Evolutionary conservation across 2,329 filamentous ascomycete genomes (phyloP).

Genomic region (Coniella lustricola): DNA sequence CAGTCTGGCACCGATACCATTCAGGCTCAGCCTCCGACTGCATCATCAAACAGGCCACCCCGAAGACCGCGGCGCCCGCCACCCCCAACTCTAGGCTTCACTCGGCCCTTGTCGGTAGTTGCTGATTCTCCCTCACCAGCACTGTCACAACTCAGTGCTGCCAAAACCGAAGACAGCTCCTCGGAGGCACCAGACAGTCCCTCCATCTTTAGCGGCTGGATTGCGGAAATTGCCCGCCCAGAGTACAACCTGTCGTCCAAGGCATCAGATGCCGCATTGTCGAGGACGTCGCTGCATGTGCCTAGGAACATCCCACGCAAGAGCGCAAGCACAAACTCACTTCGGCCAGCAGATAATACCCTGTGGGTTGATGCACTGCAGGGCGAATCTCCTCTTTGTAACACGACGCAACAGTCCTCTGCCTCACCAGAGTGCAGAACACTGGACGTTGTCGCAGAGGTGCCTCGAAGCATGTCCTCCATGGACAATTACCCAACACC

Average conservation of each 20-base stretch:
- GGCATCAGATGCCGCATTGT: constrained; percentile 4
- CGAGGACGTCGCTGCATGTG: constrained; percentile 7
- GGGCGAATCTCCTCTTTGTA: not conserved
- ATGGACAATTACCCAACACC: constrained; percentile 25
- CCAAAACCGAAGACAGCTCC: constrained; percentile 5
- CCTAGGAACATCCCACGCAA: constrained; percentile 22
- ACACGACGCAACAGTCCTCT: not conserved
- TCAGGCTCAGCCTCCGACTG: not conserved
- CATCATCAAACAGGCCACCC: constrained; percentile 16
- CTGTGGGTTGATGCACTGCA: constrained; percentile 4
- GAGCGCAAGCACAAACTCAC: constrained; percentile 26
- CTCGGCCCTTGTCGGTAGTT: constrained; percentile 48
- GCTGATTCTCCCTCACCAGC: constrained; percentile 38
- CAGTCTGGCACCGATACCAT: constrained; percentile 5
- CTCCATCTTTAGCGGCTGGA: constrained; percentile 19
- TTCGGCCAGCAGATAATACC: constrained; percentile 20
- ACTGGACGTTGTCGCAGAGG: not conserved
- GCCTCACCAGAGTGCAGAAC: not conserved
- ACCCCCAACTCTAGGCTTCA: constrained; percentile 40
- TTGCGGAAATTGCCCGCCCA: not conserved
- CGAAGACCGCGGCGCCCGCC: constrained; percentile 28
- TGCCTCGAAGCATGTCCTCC: constrained; percentile 26
- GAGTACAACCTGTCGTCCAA: constrained; percentile 8
- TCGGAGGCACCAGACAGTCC: constrained; percentile 18
- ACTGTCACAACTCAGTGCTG: not conserved